Evolutionary conservation across 108 stramenopile species (phyloP), one percentile per base, ranked within the genome.

Genomic region (Pelagomonas calceolata): DNA sequence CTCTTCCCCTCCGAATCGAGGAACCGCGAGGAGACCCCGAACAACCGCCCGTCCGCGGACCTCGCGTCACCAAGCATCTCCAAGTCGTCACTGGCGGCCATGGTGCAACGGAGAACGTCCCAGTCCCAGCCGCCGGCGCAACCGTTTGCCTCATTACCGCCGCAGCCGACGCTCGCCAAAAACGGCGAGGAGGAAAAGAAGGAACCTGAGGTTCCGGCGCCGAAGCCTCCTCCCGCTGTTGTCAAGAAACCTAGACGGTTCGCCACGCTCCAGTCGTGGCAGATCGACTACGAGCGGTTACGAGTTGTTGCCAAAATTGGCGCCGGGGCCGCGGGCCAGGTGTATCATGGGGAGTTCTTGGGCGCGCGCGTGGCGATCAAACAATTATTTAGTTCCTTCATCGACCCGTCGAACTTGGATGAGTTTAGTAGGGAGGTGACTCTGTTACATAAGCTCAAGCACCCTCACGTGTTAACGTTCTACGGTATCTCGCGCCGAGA

Each of bases 391-490:
- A 26, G 21, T 3, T 60, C 51, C 51, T 60, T 60, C 51, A 60
- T 60, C 51, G 51, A 60, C 51, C 51, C 51, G 21, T 60, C 51
- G 26, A 12, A 60, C 10, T 26, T 60, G 21, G 51, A 60, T 3
- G 51, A 60, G 51, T 60, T 60, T 26, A 26, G 21, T 1, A 17
- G 51, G 7, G 51, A 60, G 51, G 72, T 76, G 51, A 67, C 66
- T 7, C 34, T 76, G 0, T 34, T 76, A 30, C 32, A 64, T 14
- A 39, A 71, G 68, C 72, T 76, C 34, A 66, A 71, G 32, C 76
- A 76, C 76, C 76, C 76, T 0, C 31, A 70, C 72, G 69, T 76
- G 30, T 44, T 76, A 9, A 65, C 71, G 37, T 76, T 65, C 67
- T 66, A 72, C n/a, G 76, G 76, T 30, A 63, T 64, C 21, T 60